Evolutionary conservation across 2,329 filamentous ascomycete species (phyloP).

Genomic region (Fusarium denticulatum): DNA sequence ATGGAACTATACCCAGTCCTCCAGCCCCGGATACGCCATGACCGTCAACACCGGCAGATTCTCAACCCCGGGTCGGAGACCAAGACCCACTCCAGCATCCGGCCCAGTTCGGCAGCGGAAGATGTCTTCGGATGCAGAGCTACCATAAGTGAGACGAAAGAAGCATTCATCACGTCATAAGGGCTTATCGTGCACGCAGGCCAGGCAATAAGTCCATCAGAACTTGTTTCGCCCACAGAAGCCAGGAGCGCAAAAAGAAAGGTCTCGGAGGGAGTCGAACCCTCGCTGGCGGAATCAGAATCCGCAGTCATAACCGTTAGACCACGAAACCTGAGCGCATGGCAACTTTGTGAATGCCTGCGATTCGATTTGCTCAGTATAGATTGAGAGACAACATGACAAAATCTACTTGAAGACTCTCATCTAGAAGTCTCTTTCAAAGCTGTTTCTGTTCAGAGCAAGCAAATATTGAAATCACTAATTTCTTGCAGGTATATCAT

Average conservation of each 20-base stretch:
- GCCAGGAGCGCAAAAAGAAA: background rate
- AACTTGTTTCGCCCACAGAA: background rate
- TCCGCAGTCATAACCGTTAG: slow-evolving; percentile 4
- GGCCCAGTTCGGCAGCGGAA: slow-evolving; percentile 2
- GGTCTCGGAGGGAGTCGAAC: background rate
- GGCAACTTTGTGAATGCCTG: background rate
- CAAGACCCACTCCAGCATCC: slow-evolving; percentile 8
- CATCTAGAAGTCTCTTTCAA: background rate
- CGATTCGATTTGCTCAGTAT: background rate
- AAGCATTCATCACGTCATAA: background rate
- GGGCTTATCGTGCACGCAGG: background rate
- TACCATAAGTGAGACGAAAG: background rate
- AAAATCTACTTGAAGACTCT: too few species aligned
- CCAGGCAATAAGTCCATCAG: accelerated
- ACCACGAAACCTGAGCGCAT: background rate
- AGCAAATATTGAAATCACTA: background rate
- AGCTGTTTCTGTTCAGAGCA: background rate
- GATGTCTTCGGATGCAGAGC: background rate
- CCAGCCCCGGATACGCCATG: too few species aligned
- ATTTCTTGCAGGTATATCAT: background rate
- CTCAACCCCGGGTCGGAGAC: background rate
- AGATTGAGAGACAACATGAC: background rate
- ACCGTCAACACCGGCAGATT: background rate
- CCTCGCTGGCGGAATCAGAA: slow-evolving; percentile 4
- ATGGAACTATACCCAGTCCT: background rate